phyloP scores from a whole-genome alignment of 164 flowering plant species.

The Vitis amurensis region DNA sequence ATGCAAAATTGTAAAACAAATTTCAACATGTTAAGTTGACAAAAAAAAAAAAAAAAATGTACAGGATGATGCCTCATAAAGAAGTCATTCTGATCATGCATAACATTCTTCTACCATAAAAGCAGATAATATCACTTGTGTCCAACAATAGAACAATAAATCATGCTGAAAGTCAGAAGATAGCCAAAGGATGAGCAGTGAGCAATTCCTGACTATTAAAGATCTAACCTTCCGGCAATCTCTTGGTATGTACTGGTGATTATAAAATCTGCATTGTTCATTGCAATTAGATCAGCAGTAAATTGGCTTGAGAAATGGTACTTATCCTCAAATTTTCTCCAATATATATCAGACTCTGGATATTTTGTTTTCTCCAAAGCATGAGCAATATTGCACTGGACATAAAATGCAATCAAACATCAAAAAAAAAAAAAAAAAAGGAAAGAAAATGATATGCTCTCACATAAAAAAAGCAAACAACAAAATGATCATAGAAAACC shows the following conservation, averaged over 20 bases:
- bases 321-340: constrained; percentile 91
- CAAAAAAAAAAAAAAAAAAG: background rate
- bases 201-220: too few species aligned
- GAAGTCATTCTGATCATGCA: too few species aligned
- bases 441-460: background rate
- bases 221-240: constrained; percentile 87
- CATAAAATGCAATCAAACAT: background rate
- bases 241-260: constrained; percentile 98
- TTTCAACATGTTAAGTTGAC: too few species aligned
- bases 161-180: background rate
- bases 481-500: constrained; percentile 34
- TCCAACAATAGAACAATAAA: too few species aligned
- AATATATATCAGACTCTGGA: constrained; percentile 93
- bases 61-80: too few species aligned
- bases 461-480: background rate
- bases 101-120: too few species aligned
- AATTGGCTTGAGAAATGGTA: constrained; percentile 96
- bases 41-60: too few species aligned
- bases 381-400: constrained; percentile 91
- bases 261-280: constrained; percentile 95
- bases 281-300: constrained; percentile 92
- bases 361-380: constrained; percentile 98
- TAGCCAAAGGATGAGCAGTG: background rate
- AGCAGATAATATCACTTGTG: too few species aligned
- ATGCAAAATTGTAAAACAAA: too few species aligned